A percentile compares a stretch with the other conserved stretches of the same genome.
Conservation (phyloP, 139 green algal genomes). For the Yamagishiella unicocca region DNA sequence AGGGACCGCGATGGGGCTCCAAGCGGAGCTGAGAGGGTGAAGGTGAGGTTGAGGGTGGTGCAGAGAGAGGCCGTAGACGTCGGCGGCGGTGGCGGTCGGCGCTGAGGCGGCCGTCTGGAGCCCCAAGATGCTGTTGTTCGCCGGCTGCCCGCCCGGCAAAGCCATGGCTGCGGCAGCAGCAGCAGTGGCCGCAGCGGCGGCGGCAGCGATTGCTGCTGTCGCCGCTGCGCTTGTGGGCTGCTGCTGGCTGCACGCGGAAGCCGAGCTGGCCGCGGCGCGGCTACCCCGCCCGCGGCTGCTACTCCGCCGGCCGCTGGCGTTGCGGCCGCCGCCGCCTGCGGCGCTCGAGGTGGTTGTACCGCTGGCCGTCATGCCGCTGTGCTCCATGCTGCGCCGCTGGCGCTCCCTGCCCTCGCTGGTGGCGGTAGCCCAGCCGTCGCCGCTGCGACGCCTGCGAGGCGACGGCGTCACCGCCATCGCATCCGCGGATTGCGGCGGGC, state of each 20-base stretch:
- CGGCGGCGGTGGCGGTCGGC: not conserved
- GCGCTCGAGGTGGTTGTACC: not conserved
- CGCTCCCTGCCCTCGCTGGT: conserved; percentile 30
- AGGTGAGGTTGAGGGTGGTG: too few relatives aligned
- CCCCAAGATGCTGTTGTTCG: not conserved
- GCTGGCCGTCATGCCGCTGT: not conserved
- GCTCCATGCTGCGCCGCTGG: conserved; percentile 27
- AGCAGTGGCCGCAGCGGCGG: not conserved
- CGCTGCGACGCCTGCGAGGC: conserved; percentile 15
- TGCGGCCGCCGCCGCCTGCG: not conserved
- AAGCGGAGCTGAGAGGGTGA: too few relatives aligned
- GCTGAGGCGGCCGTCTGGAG: not conserved
- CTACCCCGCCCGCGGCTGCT: conserved; percentile 15
- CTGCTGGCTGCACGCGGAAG: not conserved
- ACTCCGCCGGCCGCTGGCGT: not conserved
- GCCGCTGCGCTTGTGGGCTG: not conserved
- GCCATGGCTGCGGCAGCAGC: too few relatives aligned
- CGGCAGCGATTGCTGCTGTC: not conserved
- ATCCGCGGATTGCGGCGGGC: not conserved
- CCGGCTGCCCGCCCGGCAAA: too few relatives aligned
- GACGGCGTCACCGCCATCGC: not conserved
- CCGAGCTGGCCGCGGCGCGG: not conserved
- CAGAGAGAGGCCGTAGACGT: too few relatives aligned
- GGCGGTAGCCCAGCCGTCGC: conserved; percentile 31
- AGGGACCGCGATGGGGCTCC: too few relatives aligned